Evolutionary conservation across 441 rosid species (phyloP), one percentile per base, ranked within the genome.

Genomic region (Syzygium malaccense): DNA sequence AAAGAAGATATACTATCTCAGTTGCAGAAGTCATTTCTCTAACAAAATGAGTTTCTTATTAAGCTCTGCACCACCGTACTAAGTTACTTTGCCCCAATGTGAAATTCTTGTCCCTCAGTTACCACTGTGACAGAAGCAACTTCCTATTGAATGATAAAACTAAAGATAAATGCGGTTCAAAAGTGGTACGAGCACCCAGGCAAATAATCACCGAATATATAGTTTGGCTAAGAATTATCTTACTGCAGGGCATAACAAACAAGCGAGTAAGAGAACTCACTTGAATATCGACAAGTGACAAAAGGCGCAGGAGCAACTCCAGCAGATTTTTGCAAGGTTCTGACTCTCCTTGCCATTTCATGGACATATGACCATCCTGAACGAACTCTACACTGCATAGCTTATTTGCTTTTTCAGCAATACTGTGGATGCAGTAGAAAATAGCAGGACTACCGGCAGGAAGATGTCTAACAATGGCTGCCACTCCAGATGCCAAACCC

Each of bases 401-500:
- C 26, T 78, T 86, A 55, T 93, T 92, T 68, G 96, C 94, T 85
- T 96, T 96, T 90, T 97, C 97, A 86, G 95, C 93, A 87, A 97
- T 95, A 90, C 93, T 92, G 86, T 98, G 94, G 92, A 98, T 91
- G 89, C 96, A 94, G 92, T 94, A 96, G 92, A 95, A 95, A 88
- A 90, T 92, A 87, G 98, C 96, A 32, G 99, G 98, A 92, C 98
- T 95, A 90, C 99, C 98, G 17, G 98, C 98, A 87, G 98, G 98
- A 92, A 98, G 96, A 93, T 96, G 92, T 88, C 95, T 93, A 89
- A 94, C 95, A 94, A 97, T 90, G 90, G 98, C 94, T 86, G 92
- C 98, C 88, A 97, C 95, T 86, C 99, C 99, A 33, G 98, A 94
- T 91, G 99, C 99, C 96, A 98, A 93, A 68, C 99, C 99, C 90